Percentiles rank a stretch among this genome's conserved stretches.
Evolutionary conservation across 345 rosid genomes (phyloP).

Genomic region (Trapa bicornis): DNA sequence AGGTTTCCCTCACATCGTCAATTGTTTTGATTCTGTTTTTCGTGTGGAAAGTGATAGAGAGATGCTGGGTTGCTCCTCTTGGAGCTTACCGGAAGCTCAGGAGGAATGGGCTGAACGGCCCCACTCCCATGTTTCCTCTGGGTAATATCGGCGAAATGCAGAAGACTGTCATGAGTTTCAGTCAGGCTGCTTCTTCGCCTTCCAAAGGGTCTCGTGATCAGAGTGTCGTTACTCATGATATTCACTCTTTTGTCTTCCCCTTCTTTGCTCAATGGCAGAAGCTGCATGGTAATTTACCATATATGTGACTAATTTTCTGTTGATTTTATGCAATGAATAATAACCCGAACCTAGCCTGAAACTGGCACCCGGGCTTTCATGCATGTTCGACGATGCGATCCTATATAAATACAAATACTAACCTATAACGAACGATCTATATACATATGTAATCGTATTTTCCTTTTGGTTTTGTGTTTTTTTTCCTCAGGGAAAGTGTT

Average conservation of each 20-base stretch:
- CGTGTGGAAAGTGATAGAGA: slow-evolving; percentile 28
- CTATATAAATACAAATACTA: no score
- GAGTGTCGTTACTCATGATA: slow-evolving; percentile 51
- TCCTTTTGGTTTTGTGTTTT: not conserved
- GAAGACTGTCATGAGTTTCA: slow-evolving; percentile 12
- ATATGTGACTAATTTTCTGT: no score
- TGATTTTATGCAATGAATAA: not conserved
- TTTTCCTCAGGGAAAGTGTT: slow-evolving; percentile 67
- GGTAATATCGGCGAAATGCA: slow-evolving; percentile 68
- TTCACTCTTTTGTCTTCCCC: slow-evolving; percentile 69
- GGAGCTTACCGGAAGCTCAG: slow-evolving; percentile 38
- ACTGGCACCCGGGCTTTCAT: not conserved
- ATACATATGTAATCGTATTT: not conserved
- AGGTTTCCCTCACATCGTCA: slow-evolving; percentile 4
- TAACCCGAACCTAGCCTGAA: not conserved
- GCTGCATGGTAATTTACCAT: slow-evolving; percentile 38
- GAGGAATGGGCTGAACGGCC: slow-evolving; percentile 63
- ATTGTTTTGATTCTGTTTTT: slow-evolving; percentile 16
- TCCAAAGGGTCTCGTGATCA: slow-evolving; percentile 1
- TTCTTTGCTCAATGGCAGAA: slow-evolving; percentile 74
- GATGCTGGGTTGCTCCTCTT: slow-evolving; percentile 54
- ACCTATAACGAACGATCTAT: no score
- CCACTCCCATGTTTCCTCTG: slow-evolving; percentile 64
- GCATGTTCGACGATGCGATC: not conserved
- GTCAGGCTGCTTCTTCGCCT: slow-evolving; percentile 13